Evolutionary conservation across 1,284 basidiomycete genomes (phyloP).

Genomic region (Trametes versicolor): DNA sequence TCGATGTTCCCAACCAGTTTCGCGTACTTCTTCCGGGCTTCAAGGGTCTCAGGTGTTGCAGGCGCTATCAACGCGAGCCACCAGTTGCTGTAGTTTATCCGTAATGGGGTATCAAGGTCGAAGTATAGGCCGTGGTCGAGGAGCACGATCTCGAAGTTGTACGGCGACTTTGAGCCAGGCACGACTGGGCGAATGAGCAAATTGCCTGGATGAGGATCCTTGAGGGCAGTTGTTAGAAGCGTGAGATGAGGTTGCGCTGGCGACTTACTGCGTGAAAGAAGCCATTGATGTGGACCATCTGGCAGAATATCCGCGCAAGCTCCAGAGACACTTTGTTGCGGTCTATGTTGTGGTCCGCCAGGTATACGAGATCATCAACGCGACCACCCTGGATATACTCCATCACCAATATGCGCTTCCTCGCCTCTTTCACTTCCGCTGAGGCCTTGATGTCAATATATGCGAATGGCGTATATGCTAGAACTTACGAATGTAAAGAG

Average conservation of each 20-base stretch:
- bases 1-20: constrained; percentile 90
- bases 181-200: constrained; percentile 87
- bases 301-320: constrained; percentile 89
- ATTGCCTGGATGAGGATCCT: constrained; percentile 91
- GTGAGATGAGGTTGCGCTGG: constrained; percentile 7
- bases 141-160: constrained; percentile 95
- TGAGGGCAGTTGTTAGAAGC: constrained; percentile 3
- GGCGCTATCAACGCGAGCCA: constrained; percentile 89
- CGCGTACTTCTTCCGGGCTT: constrained; percentile 85
- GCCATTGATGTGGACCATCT: constrained; percentile 97
- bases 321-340: constrained; percentile 94
- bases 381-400: constrained; percentile 92
- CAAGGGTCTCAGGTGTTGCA: constrained; percentile 68
- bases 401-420: constrained; percentile 92
- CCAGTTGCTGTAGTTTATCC: constrained; percentile 82
- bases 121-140: constrained; percentile 95
- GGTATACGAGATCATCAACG: constrained; percentile 89
- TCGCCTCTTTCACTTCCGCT: constrained; percentile 84
- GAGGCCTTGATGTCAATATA: background rate
- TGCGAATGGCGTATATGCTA: background rate
- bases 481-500: constrained; percentile 81
- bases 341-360: constrained; percentile 89
- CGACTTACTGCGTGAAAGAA: constrained; percentile 84
- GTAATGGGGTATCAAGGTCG: constrained; percentile 81
- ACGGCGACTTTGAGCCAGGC: constrained; percentile 74